These are phyloP conservation scores for Simplicillium sp. DNA, from an alignment of 2,329 filamentous ascomycete genomes.

Conservation along the genomic window DNA sequence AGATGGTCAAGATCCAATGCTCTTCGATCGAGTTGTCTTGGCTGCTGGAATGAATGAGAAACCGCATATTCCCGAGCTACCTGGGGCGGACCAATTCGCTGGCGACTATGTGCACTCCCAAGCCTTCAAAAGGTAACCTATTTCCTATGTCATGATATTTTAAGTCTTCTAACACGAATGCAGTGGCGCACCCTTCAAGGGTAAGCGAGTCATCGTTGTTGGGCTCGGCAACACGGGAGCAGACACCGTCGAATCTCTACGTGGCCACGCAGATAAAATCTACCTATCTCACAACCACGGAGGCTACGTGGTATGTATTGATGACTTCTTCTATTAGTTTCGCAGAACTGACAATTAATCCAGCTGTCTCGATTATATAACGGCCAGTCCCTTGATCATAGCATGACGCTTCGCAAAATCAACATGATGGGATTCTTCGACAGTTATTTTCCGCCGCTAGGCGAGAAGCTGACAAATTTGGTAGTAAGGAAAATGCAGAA, in stretches of 20 bases:
- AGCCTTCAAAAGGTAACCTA: constrained; percentile 19
- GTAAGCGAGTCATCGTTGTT: constrained; percentile 31
- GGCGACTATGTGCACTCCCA: constrained; percentile 29
- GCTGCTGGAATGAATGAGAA: constrained; percentile 21
- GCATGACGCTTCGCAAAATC: constrained; percentile 21
- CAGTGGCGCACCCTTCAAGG: constrained; percentile 22
- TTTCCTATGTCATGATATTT: background rate
- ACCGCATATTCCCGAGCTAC: constrained; percentile 24
- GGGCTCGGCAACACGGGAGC: constrained; percentile 29
- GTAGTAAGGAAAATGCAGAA: constrained; percentile 13
- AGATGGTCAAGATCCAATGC: constrained; percentile 11
- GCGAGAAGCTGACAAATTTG: constrained; percentile 13
- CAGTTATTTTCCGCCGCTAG: constrained; percentile 10
- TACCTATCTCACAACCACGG: constrained; percentile 32
- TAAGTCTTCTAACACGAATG: background rate
- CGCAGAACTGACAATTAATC: background rate
- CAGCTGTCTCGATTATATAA: constrained; percentile 19
- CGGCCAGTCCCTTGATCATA: constrained; percentile 23
- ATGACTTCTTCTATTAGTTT: background rate
- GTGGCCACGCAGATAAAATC: constrained; percentile 23
- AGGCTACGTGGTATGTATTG: constrained; percentile 20
- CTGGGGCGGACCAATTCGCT: constrained; percentile 24
- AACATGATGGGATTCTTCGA: constrained; percentile 19
- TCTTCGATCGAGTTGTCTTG: constrained; percentile 28
- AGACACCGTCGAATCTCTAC: constrained; percentile 19